Conservation (phyloP, 2,329 filamentous ascomycete species). For the Chalara sp. region DNA sequence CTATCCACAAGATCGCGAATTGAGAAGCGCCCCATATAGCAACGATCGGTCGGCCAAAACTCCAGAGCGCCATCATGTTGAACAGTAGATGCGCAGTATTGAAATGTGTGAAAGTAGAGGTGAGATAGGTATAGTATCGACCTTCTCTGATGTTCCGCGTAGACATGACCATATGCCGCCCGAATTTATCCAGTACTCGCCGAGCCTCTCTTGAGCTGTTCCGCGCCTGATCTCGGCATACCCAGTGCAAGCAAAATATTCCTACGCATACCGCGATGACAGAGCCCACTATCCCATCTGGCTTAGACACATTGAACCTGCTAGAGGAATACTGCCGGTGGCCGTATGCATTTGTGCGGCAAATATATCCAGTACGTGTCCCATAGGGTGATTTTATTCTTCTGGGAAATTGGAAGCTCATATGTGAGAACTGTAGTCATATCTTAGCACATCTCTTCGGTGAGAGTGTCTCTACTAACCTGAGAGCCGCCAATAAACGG, state of each 20-base stretch:
- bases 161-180: conserved; percentile 4
- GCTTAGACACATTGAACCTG: too few species aligned
- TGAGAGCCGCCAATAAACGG: too few species aligned
- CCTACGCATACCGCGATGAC: conserved; percentile 2
- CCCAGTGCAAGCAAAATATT: neutral
- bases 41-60: conserved; percentile 19
- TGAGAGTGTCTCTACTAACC: too few species aligned
- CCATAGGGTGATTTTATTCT: too few species aligned
- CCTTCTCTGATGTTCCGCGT: conserved; percentile 8
- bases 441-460: too few species aligned
- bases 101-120: conserved; percentile 25
- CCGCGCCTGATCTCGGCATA: neutral
- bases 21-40: neutral
- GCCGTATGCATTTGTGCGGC: too few species aligned
- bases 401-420: too few species aligned
- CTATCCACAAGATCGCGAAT: conserved; percentile 11
- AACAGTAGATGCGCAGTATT: conserved; percentile 20
- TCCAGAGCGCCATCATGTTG: conserved; percentile 25
- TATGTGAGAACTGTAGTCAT: too few species aligned
- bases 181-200: conserved; percentile 2
- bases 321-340: too few species aligned
- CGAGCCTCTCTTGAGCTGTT: neutral
- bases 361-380: too few species aligned
- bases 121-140: conserved; percentile 22
- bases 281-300: neutral